phyloP scores from a whole-genome alignment of 176 grass and related monocot species.

The Musa beccarii region DNA sequence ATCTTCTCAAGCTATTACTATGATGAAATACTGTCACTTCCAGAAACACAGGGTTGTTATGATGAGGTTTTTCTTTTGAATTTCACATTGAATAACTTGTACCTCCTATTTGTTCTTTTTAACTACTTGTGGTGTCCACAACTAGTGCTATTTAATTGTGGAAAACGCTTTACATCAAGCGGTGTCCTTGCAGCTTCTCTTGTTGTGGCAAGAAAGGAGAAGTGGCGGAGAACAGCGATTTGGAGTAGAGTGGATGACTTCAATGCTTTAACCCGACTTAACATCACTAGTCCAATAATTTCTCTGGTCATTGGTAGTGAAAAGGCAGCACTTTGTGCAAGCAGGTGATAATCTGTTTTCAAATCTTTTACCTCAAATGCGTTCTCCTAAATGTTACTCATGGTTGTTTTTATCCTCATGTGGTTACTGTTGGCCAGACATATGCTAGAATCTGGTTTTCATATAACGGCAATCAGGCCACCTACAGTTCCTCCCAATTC shows the following conservation, averaged over 20 bases:
- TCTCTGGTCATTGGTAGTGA: constrained; percentile 81
- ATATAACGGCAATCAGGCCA: constrained; percentile 81
- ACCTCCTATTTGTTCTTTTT: no score
- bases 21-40: neutral
- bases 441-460: constrained; percentile 85
- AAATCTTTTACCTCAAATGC: constrained; percentile 7
- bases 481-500: constrained; percentile 84
- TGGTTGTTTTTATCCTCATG: neutral
- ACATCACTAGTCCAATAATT: constrained; percentile 84
- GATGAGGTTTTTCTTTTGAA: neutral
- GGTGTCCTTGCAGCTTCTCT: constrained; percentile 54
- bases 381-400: neutral
- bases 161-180: constrained; percentile 6
- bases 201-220: constrained; percentile 61
- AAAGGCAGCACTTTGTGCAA: constrained; percentile 57
- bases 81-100: neutral
- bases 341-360: constrained; percentile 47
- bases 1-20: neutral
- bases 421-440: constrained; percentile 30
- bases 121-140: neutral
- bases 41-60: neutral
- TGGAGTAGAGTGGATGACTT: constrained; percentile 81
- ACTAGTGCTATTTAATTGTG: neutral
- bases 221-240: constrained; percentile 62
- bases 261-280: constrained; percentile 42